These are phyloP conservation scores for Mycena alexandri DNA, from an alignment of 768 basidiomycete genomes.

Conservation along the genomic window DNA sequence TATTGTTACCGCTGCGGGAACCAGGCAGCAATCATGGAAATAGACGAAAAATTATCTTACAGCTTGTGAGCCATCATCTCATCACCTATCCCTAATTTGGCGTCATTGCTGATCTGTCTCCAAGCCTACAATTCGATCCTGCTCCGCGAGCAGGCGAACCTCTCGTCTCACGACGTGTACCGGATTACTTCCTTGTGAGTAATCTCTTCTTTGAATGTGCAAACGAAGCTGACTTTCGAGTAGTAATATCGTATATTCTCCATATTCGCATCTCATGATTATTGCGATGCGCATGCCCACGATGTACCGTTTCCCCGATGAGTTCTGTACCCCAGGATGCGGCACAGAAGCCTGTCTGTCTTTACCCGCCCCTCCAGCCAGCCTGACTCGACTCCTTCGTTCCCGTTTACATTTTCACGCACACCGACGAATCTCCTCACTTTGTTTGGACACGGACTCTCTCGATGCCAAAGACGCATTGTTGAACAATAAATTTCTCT, in stretches of 20 bases:
- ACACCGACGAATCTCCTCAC: slow-evolving; percentile 29
- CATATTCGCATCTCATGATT: slow-evolving; percentile 36
- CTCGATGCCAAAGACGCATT: slow-evolving; percentile 33
- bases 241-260: slow-evolving; percentile 34
- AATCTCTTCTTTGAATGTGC: not conserved
- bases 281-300: slow-evolving; percentile 29
- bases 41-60: slow-evolving; percentile 97
- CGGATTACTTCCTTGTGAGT: slow-evolving; percentile 92
- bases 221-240: slow-evolving; percentile 5
- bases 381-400: slow-evolving; percentile 12
- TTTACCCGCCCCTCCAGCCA: slow-evolving; percentile 30
- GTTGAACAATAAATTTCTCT: slow-evolving; percentile 32
- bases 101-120: slow-evolving; percentile 14
- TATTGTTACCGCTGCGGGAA: slow-evolving; percentile 99
- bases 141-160: slow-evolving; percentile 99
- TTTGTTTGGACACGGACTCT: slow-evolving; percentile 38
- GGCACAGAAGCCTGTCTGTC: slow-evolving; percentile 31
- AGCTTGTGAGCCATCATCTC: slow-evolving; percentile 74
- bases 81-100: slow-evolving; percentile 19
- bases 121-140: slow-evolving; percentile 99
- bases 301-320: slow-evolving; percentile 13
- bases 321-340: slow-evolving; percentile 12
- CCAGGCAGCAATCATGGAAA: slow-evolving; percentile 99
- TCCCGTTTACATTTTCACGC: slow-evolving; percentile 22
- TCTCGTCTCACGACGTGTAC: slow-evolving; percentile 94